Evolutionary conservation across 495 filamentous ascomycete species (phyloP), one percentile per base, ranked within the genome.

Genomic region (Penicilliopsis zonata): DNA sequence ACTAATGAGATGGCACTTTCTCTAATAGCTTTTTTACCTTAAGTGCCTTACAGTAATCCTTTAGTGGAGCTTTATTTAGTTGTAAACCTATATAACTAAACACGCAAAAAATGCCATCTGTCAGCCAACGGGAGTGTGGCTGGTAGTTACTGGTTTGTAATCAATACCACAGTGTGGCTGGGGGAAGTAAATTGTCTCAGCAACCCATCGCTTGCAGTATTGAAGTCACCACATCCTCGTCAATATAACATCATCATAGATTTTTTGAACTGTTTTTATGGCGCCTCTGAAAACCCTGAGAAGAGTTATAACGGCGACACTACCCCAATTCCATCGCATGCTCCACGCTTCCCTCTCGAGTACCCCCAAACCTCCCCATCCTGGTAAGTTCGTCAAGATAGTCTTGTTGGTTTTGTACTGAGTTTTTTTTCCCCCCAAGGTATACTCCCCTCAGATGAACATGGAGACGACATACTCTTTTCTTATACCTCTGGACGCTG

Each of bases 401-500:
- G n/a, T 7, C n/a, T 24, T 24, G n/a, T 7, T 24, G 6, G 21
- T 7, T 24, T 24, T 24, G 6, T 24, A 24, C 21, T 24, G 21
- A 24, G 21, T 24, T 24, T 24, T 7, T 24, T 24, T 24, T 24
- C n/a, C n/a, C n/a, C n/a, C n/a, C 21, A 24, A 24, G 21, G 21
- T 24, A 24, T 24, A 24, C n/a, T 24, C 21, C 21, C 7, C 21
- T 24, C 21, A 24, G 21, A 24, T 24, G 7, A 24, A 24, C 21
- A 24, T 24, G n/a, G 21, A 24, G 21, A n/a, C 21, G 21, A 24
- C 21, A 24, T n/a, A 7, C 21, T 24, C n/a, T 24, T 24, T 24
- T 24, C 21, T 24, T 43, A 43, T 15, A 43, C 36, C n/a, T 35
- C 31, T 10, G 36, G 40, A 19, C 32, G 37, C 23, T 43, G 32